Conservation (phyloP, 371 early-diverging fungal genomes). For the Phascolomyces articulosus region DNA sequence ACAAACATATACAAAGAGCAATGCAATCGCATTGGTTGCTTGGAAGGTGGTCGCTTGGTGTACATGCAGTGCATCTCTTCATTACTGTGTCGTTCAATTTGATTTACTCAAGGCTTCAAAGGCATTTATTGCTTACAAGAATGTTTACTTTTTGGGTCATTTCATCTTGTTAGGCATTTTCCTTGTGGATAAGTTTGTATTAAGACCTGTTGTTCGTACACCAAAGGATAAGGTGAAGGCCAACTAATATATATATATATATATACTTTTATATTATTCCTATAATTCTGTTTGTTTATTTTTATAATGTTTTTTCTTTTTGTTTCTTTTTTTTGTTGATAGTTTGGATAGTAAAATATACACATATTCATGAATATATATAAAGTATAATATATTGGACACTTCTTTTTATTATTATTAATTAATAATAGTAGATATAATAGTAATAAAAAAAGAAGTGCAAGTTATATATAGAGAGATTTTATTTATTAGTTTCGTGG, state of each 20-base stretch:
- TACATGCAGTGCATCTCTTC: slow-evolving; percentile 27
- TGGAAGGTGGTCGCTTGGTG: slow-evolving; percentile 41
- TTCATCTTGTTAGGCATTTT: slow-evolving; percentile 28
- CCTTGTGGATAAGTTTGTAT: slow-evolving; percentile 17
- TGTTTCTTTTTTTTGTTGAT: too few relatives aligned
- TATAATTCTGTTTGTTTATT: too few relatives aligned
- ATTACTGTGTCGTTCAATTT: slow-evolving; percentile 46
- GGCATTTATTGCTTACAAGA: slow-evolving; percentile 41
- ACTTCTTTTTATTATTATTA: too few relatives aligned
- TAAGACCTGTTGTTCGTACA: neutral
- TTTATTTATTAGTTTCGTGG: too few relatives aligned
- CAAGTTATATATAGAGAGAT: too few relatives aligned
- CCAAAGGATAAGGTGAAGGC: slow-evolving; percentile 3
- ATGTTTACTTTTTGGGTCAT: slow-evolving; percentile 50
- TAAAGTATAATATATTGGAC: too few relatives aligned
- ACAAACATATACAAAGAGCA: slow-evolving; percentile 28
- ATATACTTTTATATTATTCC: too few relatives aligned
- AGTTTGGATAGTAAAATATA: too few relatives aligned
- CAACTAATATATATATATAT: neutral
- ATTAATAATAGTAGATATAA: too few relatives aligned
- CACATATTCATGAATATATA: too few relatives aligned
- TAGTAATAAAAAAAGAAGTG: too few relatives aligned
- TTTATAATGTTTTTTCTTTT: too few relatives aligned
- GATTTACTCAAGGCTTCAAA: slow-evolving; percentile 39
- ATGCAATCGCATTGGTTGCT: slow-evolving; percentile 14